phyloP scores from a whole-genome alignment of 2,329 filamentous ascomycete genomes.

The Cryphonectria parasitica region DNA sequence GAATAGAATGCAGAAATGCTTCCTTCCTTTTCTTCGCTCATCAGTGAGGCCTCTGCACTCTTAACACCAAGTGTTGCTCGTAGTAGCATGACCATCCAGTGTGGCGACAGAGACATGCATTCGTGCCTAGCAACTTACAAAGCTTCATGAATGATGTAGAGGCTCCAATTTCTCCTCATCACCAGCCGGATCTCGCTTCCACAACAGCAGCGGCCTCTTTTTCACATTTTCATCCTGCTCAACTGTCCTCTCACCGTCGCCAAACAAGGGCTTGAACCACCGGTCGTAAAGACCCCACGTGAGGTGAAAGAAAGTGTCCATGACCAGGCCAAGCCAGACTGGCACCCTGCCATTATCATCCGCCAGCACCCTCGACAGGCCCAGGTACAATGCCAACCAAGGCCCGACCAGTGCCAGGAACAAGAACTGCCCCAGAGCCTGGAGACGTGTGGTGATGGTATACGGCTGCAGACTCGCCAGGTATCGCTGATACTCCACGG shows the following conservation, averaged over 20 bases:
- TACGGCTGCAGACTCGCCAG: slow-evolving; percentile 72
- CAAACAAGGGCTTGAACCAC: slow-evolving; percentile 66
- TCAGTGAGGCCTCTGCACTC: too few species aligned
- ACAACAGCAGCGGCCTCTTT: neutral
- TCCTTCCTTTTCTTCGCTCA: neutral
- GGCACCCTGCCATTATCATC: slow-evolving; percentile 72
- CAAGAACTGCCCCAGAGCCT: slow-evolving; percentile 66
- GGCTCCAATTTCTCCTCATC: slow-evolving; percentile 29
- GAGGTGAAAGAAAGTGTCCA: slow-evolving; percentile 55
- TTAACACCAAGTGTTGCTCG: neutral
- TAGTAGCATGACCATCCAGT: neutral
- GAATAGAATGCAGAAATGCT: neutral
- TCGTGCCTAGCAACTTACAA: neutral
- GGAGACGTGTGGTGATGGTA: slow-evolving; percentile 66
- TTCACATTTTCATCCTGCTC: slow-evolving; percentile 7
- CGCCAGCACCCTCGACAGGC: slow-evolving; percentile 55
- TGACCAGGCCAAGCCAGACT: slow-evolving; percentile 62
- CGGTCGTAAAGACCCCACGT: slow-evolving; percentile 52
- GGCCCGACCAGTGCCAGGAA: slow-evolving; percentile 61
- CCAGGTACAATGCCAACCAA: slow-evolving; percentile 59
- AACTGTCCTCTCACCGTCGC: slow-evolving; percentile 77
- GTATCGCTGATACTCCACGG: slow-evolving; percentile 75
- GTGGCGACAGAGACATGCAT: neutral
- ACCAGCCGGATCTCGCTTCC: slow-evolving; percentile 9
- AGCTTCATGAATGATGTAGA: neutral